phyloP scores from a whole-genome alignment of 257 asterid genomes.

The Apocynum venetum region DNA sequence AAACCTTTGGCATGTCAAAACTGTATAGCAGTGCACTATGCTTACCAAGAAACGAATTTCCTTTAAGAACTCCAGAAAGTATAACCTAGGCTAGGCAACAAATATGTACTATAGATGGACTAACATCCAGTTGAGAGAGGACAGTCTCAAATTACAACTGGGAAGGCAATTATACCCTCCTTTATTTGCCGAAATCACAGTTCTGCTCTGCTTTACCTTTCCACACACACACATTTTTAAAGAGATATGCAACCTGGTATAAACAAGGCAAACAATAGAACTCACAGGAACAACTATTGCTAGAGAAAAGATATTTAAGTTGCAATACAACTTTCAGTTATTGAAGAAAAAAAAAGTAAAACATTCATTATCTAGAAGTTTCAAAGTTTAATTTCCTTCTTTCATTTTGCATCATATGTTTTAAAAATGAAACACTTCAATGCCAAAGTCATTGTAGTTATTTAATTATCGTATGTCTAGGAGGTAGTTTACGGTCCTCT shows the following conservation, averaged over 20 bases:
- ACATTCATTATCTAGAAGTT: neutral
- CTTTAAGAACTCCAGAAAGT: neutral
- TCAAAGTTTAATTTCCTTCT: neutral
- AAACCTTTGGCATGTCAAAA: neutral
- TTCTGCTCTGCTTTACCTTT: too few relatives aligned
- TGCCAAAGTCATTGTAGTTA: neutral
- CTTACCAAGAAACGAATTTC: neutral
- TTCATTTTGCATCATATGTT: neutral
- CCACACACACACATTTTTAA: too few relatives aligned
- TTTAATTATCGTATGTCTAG: neutral
- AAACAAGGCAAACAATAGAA: neutral
- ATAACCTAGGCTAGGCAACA: neutral
- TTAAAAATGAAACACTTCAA: neutral
- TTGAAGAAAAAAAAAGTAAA: too few relatives aligned
- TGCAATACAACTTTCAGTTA: neutral
- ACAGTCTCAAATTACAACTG: neutral
- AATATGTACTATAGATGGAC: neutral
- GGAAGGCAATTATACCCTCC: too few relatives aligned
- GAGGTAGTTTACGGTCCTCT: neutral
- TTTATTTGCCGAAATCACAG: too few relatives aligned
- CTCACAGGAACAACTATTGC: neutral
- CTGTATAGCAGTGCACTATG: neutral
- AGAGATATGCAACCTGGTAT: too few relatives aligned
- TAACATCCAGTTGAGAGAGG: neutral
- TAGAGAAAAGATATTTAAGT: neutral